Percentiles rank a stretch among this genome's conserved stretches.
Conservation (phyloP, 306 rosid genomes). For the Purshia tridentata region DNA sequence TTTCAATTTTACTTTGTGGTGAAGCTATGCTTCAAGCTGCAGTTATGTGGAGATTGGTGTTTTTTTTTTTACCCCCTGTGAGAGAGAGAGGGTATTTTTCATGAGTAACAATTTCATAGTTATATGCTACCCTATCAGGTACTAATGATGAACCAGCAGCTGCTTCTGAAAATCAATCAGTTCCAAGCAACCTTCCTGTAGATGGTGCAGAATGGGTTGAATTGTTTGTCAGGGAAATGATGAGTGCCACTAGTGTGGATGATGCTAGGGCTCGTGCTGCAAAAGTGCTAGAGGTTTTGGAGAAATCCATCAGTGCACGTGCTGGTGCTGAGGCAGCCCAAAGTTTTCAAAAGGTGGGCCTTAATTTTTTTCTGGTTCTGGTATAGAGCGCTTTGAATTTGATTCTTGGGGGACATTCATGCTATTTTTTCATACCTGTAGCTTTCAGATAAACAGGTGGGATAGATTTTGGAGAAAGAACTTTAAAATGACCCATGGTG, state of each 20-base stretch:
- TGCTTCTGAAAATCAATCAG: conserved; percentile 43
- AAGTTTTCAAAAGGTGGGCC: conserved; percentile 59
- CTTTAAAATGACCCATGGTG: not conserved
- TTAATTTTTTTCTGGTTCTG: not conserved
- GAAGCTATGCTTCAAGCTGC: not conserved
- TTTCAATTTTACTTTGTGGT: not conserved
- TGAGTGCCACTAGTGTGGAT: conserved; percentile 66
- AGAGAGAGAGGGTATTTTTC: too few species aligned
- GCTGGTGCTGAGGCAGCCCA: conserved; percentile 67
- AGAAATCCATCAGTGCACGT: conserved; percentile 67
- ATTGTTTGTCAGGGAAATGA: conserved; percentile 81
- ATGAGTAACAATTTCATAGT: conserved; percentile 4
- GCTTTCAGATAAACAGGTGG: not conserved
- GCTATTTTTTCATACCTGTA: not conserved
- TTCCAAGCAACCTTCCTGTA: conserved; percentile 51
- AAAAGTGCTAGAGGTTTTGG: conserved; percentile 72
- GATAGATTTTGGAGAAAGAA: not conserved
- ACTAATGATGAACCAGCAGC: conserved; percentile 38
- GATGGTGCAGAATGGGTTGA: conserved; percentile 93
- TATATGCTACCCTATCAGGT: conserved; percentile 37
- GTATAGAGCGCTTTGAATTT: not conserved
- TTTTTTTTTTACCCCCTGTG: too few species aligned
- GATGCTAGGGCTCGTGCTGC: conserved; percentile 86
- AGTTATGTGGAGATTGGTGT: not conserved
- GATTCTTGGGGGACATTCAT: not conserved